Percentiles rank a stretch among this genome's conserved stretches.
phyloP scores from a whole-genome alignment of 2,329 filamentous ascomycete genomes.

The Aspergillus pseudoglaucus region DNA sequence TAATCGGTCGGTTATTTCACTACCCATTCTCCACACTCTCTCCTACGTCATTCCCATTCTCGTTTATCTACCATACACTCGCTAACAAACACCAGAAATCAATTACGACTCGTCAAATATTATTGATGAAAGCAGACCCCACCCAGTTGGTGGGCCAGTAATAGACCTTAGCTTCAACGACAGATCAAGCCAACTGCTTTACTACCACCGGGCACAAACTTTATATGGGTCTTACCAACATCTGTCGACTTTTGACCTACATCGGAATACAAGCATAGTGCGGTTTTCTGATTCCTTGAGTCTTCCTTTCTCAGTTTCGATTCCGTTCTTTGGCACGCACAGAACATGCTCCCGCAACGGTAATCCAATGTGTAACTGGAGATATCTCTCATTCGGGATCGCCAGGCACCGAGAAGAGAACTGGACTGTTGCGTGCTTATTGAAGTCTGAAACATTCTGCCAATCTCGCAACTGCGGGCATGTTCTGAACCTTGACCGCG shows the following conservation, averaged over 20 bases:
- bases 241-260: conserved; percentile 10
- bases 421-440: conserved; percentile 32
- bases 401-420: conserved; percentile 27
- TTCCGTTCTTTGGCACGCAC: conserved; percentile 37
- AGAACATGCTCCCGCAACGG: conserved; percentile 8
- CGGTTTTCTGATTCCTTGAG: conserved; percentile 17
- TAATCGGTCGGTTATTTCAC: conserved; percentile 15
- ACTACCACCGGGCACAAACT: conserved; percentile 25
- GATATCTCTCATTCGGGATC: conserved; percentile 35
- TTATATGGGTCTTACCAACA: conserved; percentile 31
- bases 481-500: conserved; percentile 32
- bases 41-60: not conserved
- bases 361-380: conserved; percentile 27
- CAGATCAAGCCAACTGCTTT: conserved; percentile 28
- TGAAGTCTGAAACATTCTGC: conserved; percentile 28
- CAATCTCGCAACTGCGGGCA: conserved; percentile 25
- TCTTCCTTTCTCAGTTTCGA: conserved; percentile 31
- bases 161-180: conserved; percentile 32
- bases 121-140: conserved; percentile 8
- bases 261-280: conserved; percentile 19
- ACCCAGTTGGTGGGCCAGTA: conserved; percentile 15
- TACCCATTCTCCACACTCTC: not conserved
- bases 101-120: conserved; percentile 14
- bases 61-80: not conserved
- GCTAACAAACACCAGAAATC: conserved; percentile 13